Base-by-base conservation (phyloP, 331 rosid species). In the Malus hybrid region DNA sequence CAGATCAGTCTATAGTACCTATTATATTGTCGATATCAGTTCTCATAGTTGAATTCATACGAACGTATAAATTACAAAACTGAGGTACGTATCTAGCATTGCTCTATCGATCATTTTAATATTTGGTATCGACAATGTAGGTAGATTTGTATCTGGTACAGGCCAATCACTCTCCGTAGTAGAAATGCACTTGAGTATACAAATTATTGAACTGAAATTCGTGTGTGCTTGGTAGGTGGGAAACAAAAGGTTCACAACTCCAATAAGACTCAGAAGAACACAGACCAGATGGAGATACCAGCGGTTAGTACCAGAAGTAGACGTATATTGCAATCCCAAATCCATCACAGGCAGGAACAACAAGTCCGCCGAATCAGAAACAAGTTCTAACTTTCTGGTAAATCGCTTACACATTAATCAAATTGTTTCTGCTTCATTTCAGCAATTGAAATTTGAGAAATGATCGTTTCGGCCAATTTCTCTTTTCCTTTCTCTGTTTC, bases 361-460 rank as follows among this genome's bases (percentile, higher is more conserved):
- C 70, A 81, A 76, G 52, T 61, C 69, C 80, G 62, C n/a, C 0
- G 74, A 20, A 80, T 63, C 78, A 46, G 70, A 72, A 69, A 66
- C 18, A 27, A 27, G 44, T 50, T 46, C 67, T 5, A 64, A 20
- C 16, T 11, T 87, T 42, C 29, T 87, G 84, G 93, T 87, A 86
- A 70, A 62, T 59, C 28, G 4, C 8, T 50, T 31, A 12, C 31
- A 59, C 16, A 65, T 13, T 10, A 32, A 12, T 70, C 73, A 15
- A 5, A 46, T 65, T 48, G 28, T 20, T 18, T 5, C 5, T 48
- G 57, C 57, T 52, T 52, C n/a, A 16, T 52, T 52, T 16, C 4
- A 52, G 57, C 1, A 52, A 52, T 16, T 52, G 20, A 52, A 18
- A 52, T 52, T 52, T 16, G 57, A 52, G 18, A 52, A 52, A 15